These are phyloP conservation scores for Nigrograna mackinnonii DNA, from an alignment of 2,329 filamentous ascomycete genomes.

Conservation along the genomic window DNA sequence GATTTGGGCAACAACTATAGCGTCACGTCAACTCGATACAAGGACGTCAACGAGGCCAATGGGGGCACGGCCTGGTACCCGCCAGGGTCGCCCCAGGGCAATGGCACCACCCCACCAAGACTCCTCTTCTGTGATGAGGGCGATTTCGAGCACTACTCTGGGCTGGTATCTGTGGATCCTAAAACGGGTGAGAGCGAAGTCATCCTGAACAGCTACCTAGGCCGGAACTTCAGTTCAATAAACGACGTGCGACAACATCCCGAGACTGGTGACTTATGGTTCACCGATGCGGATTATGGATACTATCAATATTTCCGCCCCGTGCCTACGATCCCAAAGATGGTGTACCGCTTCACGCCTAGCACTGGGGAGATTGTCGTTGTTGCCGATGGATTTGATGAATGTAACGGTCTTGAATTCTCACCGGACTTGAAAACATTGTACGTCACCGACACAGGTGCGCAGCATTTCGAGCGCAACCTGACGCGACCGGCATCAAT, in stretches of 20 bases:
- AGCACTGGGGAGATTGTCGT: constrained; percentile 44
- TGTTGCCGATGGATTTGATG: constrained; percentile 46
- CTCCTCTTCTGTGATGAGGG: constrained; percentile 41
- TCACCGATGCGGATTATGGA: constrained; percentile 50
- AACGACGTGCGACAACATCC: constrained; percentile 49
- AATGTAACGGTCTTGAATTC: constrained; percentile 52
- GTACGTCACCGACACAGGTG: constrained; percentile 54
- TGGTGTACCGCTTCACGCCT: constrained; percentile 49
- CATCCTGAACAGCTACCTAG: constrained; percentile 52
- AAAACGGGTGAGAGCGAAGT: constrained; percentile 45
- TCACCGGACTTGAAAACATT: constrained; percentile 47
- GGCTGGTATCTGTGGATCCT: constrained; percentile 49
- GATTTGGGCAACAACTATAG: constrained; percentile 44
- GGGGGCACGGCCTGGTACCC: constrained; percentile 40
- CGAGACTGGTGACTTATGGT: constrained; percentile 52
- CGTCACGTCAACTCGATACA: constrained; percentile 41
- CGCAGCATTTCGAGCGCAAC: constrained; percentile 34
- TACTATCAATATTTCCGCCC: constrained; percentile 36
- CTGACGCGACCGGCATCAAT: constrained; percentile 45
- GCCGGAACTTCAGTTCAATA: constrained; percentile 49
- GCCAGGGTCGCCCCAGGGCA: constrained; percentile 23
- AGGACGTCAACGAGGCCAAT: constrained; percentile 43
- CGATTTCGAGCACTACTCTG: constrained; percentile 44
- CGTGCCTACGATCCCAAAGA: constrained; percentile 31
- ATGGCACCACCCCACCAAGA: constrained; percentile 23